Base-by-base conservation (phyloP, 1,284 basidiomycete species). In the Ganoderma resinaceum region DNA sequence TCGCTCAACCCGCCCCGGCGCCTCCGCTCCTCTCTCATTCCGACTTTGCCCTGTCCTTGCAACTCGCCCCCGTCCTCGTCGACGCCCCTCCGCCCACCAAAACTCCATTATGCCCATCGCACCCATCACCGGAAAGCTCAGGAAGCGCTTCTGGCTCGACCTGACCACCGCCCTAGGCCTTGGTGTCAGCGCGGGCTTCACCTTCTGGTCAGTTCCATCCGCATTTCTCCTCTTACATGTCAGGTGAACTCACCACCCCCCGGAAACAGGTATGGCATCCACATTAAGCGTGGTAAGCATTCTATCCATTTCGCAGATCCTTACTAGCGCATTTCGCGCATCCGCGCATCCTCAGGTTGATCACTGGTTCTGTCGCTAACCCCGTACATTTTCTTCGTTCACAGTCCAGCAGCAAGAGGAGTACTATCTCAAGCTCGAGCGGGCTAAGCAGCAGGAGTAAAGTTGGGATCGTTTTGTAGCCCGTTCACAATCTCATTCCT, bases 41-140 rank as follows among this genome's bases (percentile, higher is more conserved):
- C 73, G 73, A 74, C 73, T 73, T 74, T 66, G 72, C 75, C 75
- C 75, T 73, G 73, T 73, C 73, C 72, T 73, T 66, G 72, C n/a
- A n/a, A n/a, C n/a, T n/a, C n/a, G n/a, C 74, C 75, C 75, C 73
- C 68, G 49, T 70, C 68, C 67, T 70, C 72, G 42, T 52, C 71
- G 61, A 33, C 73, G 61, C 57, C 70, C 33, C 40, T 70, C 63
- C 68, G 49, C 63, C 67, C 38, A 42, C 66, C 61, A 66, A 55
- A 37, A 66, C 58, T 49, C 62, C 46, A 65, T 71, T 69, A 94
- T 94, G 91, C 80, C 92, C 77, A 91, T 96, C 78, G 91, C 93
- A 73, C 94, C 95, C 75, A 95, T 96, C 81, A 91, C 91, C 67
- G 95, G 94, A 80, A 95, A 89, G 83, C 91, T 95, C 82, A 92